Percentiles rank a stretch among this genome's conserved stretches.
These are phyloP conservation scores for Nitzschia inconspicua DNA, from an alignment of 108 stramenopile genomes.

Conservation along the genomic window DNA sequence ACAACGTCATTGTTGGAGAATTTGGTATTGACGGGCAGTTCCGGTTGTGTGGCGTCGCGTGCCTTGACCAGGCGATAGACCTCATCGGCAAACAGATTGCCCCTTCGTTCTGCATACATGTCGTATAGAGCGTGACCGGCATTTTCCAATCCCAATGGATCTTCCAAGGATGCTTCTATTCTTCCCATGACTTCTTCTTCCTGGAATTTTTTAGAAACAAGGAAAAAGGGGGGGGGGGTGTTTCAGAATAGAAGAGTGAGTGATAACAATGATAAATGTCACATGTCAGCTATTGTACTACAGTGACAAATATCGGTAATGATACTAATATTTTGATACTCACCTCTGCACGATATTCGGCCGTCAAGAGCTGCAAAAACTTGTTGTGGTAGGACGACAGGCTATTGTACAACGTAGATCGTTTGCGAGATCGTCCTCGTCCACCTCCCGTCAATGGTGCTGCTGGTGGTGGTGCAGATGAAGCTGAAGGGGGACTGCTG, in stretches of 20 bases:
- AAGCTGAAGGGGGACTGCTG: background rate
- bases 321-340: constrained; percentile 5
- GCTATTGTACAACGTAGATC: constrained; percentile 66
- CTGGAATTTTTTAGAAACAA: constrained; percentile 18
- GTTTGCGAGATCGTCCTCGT: constrained; percentile 68
- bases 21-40: constrained; percentile 71
- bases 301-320: background rate
- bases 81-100: constrained; percentile 83
- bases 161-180: constrained; percentile 62
- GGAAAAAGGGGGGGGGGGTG: background rate
- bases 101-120: constrained; percentile 68
- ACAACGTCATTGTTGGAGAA: constrained; percentile 81
- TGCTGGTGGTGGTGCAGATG: too few species aligned
- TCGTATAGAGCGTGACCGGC: constrained; percentile 74
- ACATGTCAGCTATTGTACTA: background rate
- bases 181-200: constrained; percentile 75
- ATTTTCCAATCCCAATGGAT: constrained; percentile 58
- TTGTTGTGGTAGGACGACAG: constrained; percentile 70
- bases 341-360: constrained; percentile 75
- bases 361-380: constrained; percentile 62
- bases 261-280: background rate
- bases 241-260: background rate
- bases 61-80: constrained; percentile 79
- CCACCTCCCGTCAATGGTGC: constrained; percentile 30
- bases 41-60: constrained; percentile 50